Base-by-base conservation (phyloP, 1,139 yeast genomes). In the Wickerhamomyces sp. region DNA sequence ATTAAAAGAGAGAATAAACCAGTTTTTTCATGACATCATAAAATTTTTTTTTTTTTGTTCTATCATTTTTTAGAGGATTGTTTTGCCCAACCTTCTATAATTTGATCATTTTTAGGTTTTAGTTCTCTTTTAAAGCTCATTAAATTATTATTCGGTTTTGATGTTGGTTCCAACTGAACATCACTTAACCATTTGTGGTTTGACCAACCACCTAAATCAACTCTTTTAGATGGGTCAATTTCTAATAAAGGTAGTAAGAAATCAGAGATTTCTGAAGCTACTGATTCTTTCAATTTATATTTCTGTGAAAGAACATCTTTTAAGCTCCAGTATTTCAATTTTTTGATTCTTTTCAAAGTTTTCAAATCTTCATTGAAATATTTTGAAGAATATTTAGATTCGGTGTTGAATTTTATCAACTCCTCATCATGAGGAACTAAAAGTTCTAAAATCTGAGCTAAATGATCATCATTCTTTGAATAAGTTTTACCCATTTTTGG, bases 391-490 rank as follows among this genome's bases (percentile, higher is more conserved):
- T 74, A 70, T 45, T 68, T 68, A 44, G 89, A 84, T 28, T 74
- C 65, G 36, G 66, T 59, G 33, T 82, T 64, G 25, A 76, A 66
- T 28, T 67, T 65, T 10, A 68, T 88, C 34, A 78, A 68, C 15
- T 66, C 67, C 13, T 41, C 69, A 21, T 68, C 64, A 2, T 90
- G 89, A 32, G 46, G 41, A 13, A 35, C 31, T 19, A 84, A 61
- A 29, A 86, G 65, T 62, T 86, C 95, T 30, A 85, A 75, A 22
- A 86, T 83, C 58, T 86, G 95, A 0, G 95, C 95, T 48, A 87
- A 61, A 60, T 87, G 96, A 60, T 87, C 95, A 51, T 87, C 96
- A 58, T 85, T 89, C 56, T 84, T 83, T 43, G 72, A 64, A 56
- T 81, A 86, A 31, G 63, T 52, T 39, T 67, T 65, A 8, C 89